Percentiles rank a stretch among this genome's conserved stretches.
phyloP scores from a whole-genome alignment of 116 monocot species.

The Trichopus zeylanicus region DNA sequence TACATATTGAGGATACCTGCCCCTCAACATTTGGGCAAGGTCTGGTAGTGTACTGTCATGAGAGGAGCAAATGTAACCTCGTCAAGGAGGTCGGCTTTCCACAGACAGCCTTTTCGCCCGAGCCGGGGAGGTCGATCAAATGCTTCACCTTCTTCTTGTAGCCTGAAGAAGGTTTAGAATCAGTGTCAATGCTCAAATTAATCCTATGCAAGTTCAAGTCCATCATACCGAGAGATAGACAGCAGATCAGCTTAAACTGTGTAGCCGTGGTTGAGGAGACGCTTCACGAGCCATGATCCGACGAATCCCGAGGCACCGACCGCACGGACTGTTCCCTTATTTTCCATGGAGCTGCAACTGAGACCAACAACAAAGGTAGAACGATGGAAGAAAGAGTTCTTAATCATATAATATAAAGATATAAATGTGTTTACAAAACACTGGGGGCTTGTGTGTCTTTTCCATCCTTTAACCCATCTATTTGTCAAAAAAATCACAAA shows the following conservation, averaged over 20 bases:
- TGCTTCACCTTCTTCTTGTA: conserved; percentile 44
- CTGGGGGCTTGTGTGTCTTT: too few relatives aligned
- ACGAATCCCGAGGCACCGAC: conserved; percentile 3
- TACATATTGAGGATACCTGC: conserved; percentile 28
- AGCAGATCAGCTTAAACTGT: too few relatives aligned
- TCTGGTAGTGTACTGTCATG: conserved; percentile 8
- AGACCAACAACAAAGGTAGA: too few relatives aligned
- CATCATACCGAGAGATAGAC: background rate
- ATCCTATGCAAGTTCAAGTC: conserved; percentile 28
- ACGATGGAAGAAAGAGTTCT: too few relatives aligned
- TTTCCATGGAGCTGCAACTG: too few relatives aligned
- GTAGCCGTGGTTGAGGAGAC: conserved; percentile 2
- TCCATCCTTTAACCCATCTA: too few relatives aligned
- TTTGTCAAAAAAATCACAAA: too few relatives aligned
- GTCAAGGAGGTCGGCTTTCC: conserved; percentile 54
- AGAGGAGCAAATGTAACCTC: conserved; percentile 68
- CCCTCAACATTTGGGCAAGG: background rate
- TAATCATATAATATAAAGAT: too few relatives aligned
- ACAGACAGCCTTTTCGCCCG: conserved; percentile 28
- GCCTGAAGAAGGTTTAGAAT: too few relatives aligned
- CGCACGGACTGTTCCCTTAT: too few relatives aligned
- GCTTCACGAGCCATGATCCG: conserved; percentile 2
- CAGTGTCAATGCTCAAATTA: too few relatives aligned
- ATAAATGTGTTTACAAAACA: too few relatives aligned
- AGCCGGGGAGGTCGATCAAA: conserved; percentile 44